phyloP scores from a whole-genome alignment of 2,329 filamentous ascomycete species.

The Rhynchosporium secalis region DNA sequence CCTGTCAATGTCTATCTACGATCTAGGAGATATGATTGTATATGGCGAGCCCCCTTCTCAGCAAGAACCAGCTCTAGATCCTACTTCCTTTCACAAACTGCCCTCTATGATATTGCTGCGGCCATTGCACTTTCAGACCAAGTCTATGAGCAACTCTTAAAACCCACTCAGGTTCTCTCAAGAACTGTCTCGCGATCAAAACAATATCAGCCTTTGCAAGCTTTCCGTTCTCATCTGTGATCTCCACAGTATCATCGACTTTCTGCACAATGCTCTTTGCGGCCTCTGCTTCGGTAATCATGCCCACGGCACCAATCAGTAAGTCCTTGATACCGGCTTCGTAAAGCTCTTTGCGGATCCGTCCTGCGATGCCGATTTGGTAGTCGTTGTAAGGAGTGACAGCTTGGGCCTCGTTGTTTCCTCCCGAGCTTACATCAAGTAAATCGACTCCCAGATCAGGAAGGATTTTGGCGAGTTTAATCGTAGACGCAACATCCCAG shows the following conservation, averaged over 20 bases:
- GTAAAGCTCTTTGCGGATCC: conserved; percentile 66
- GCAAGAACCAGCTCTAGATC: conserved; percentile 24
- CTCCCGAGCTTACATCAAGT: conserved; percentile 78
- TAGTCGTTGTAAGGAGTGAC: conserved; percentile 57
- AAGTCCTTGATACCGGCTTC: conserved; percentile 52
- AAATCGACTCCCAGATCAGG: conserved; percentile 76
- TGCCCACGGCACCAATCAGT: conserved; percentile 72
- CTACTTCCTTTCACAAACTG: conserved; percentile 32
- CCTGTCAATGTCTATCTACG: neutral
- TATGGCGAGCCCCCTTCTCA: neutral
- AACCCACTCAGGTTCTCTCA: conserved; percentile 79
- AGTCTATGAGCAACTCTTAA: conserved; percentile 72
- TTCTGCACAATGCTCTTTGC: conserved; percentile 51
- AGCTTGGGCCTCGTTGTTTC: conserved; percentile 60
- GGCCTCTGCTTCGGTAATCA: conserved; percentile 67
- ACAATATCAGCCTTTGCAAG: conserved; percentile 62
- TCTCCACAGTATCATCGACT: conserved; percentile 20
- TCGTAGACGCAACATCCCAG: conserved; percentile 40
- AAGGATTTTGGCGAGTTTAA: conserved; percentile 67
- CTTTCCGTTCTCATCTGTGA: conserved; percentile 18
- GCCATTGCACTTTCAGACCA: conserved; percentile 68
- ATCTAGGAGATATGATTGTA: neutral
- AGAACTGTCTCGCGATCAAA: conserved; percentile 70
- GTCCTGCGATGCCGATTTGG: conserved; percentile 72
- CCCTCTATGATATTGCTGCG: conserved; percentile 42